These are phyloP conservation scores for Cryphonectria naterciae DNA, from an alignment of 2,329 filamentous ascomycete genomes.

Conservation along the genomic window DNA sequence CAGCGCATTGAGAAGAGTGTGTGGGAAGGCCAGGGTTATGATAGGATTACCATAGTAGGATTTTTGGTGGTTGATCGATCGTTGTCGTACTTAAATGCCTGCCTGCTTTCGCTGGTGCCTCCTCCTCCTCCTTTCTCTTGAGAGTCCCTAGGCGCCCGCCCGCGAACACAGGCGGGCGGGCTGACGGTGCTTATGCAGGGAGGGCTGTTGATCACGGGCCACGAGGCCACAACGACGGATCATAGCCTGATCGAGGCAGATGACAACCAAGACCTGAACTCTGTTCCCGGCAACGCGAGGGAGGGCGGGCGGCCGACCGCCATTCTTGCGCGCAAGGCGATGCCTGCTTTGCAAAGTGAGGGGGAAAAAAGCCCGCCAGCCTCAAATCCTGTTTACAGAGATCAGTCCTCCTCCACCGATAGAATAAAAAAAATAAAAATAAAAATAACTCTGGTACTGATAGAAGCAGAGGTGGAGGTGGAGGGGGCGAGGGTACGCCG, in stretches of 20 bases:
- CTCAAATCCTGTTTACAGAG: not conserved
- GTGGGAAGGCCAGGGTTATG: not conserved
- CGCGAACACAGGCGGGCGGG: not conserved
- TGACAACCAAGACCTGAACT: conserved; percentile 11
- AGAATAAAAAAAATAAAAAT: too few relatives aligned
- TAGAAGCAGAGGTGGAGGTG: not conserved
- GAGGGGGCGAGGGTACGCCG: not conserved
- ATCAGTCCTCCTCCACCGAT: not conserved
- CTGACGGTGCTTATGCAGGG: conserved; percentile 11
- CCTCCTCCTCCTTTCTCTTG: not conserved
- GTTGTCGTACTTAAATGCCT: not conserved
- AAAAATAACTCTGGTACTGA: not conserved
- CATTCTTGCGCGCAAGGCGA: conserved; percentile 18
- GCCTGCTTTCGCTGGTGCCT: not conserved
- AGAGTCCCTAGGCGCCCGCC: not conserved
- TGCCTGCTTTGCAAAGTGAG: conserved; percentile 1
- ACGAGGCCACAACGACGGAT: conserved; percentile 19
- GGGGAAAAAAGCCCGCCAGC: not conserved
- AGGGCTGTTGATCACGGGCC: conserved; percentile 11
- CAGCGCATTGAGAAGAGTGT: not conserved
- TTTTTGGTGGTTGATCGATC: not conserved
- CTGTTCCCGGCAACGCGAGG: not conserved
- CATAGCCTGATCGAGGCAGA: conserved; percentile 21
- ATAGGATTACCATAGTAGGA: not conserved
- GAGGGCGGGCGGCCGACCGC: conserved; percentile 23